These are phyloP conservation scores for Ciborinia camelliae DNA, from an alignment of 2,329 filamentous ascomycete genomes.

Conservation along the genomic window DNA sequence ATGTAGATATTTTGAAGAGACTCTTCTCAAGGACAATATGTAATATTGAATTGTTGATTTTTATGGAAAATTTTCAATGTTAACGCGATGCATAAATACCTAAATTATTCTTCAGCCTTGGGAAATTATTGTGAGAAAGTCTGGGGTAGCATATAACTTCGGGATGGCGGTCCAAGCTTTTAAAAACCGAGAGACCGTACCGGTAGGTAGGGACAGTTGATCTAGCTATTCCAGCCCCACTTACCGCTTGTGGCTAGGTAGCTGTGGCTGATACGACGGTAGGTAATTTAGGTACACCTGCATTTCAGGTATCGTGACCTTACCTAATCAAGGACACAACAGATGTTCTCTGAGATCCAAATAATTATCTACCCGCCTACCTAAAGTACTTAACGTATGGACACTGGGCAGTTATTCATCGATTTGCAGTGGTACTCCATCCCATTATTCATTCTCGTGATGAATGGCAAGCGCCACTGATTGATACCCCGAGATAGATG, in stretches of 20 bases:
- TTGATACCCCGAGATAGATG: not conserved
- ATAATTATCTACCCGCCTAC: no score
- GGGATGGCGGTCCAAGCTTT: not conserved
- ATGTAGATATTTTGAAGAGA: not conserved
- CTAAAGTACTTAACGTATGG: no score
- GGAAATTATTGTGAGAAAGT: conserved; percentile 10
- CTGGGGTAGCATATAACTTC: conserved; percentile 6
- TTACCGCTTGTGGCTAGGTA: not conserved
- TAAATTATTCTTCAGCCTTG: conserved; percentile 5
- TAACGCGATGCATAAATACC: not conserved
- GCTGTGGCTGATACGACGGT: not conserved
- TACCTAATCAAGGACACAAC: no score
- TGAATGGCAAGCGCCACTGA: not conserved
- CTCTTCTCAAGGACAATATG: not conserved
- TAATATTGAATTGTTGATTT: not conserved
- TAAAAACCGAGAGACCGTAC: not conserved
- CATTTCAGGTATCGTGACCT: no score
- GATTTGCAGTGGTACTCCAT: not conserved
- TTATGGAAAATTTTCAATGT: not conserved
- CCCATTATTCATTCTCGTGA: not conserved
- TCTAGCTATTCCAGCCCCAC: not conserved
- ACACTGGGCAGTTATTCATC: no score
- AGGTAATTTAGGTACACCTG: no score
- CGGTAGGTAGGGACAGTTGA: no score
- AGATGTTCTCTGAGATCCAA: no score